Base-by-base conservation (phyloP, 1,139 yeast species). In the Blastobotrys serpentis region DNA sequence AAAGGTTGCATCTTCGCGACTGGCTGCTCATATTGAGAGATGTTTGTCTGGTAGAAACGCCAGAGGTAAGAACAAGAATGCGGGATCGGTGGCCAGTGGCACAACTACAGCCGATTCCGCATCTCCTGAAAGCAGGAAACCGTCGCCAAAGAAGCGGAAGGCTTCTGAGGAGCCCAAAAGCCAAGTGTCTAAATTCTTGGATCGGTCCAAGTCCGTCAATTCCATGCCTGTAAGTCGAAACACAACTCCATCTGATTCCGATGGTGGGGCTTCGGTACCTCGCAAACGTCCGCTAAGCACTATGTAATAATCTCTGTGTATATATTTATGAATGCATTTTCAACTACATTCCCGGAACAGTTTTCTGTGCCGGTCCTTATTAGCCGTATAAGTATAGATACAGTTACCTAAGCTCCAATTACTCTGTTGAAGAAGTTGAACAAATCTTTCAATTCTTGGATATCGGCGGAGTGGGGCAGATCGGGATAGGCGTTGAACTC, bases 21-120 rank as follows among this genome's bases (percentile, higher is more conserved):
- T 87, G 72, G 97, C 98, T 2, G 90, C 87, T 46, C 98, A 92
- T 67, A 75, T 90, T 42, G 94, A 88, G 62, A 80, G 95, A 59
- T 92, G 98, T 62, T 68, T 89, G 33, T 87, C 81, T 26, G 84
- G 87, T 2, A 56, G 72, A 13, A 64, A 59, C 39, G 54, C 58
- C 16, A 52, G 64, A 30, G 56, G 50, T 40, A 49, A 37, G 51
- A 43, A 29, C 32, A 40, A 45, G 22, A 29, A 42, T 38, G 10
- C 39, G 16, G 44, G 22, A 13, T 21, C 13, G 11, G 33, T 39
- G 32, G 34, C 29, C 25, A 17, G 10, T 23, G 21, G 14, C 21
- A 34, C 13, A n/a, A 33, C 18, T 19, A 38, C 22, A 14, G 19
- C 22, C 3, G 26, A 23, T 23, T 23, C 53, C 1, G 52, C 44